Evolutionary conservation across 148 eudicot genomes (phyloP).

Genomic region (Limonium bicolor): DNA sequence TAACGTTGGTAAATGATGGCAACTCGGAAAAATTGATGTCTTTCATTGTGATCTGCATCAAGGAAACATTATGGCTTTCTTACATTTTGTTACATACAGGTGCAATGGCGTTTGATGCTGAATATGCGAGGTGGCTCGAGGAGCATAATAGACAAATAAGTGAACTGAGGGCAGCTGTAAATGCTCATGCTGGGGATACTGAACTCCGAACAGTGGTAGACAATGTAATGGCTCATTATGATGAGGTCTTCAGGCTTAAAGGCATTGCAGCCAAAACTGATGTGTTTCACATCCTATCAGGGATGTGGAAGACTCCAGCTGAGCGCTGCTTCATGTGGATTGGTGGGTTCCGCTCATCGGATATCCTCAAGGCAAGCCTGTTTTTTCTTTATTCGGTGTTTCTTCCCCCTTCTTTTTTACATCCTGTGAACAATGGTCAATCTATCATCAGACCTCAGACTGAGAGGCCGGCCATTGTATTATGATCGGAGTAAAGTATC

Average conservation of each 20-base stretch:
- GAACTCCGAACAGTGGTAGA: slow-evolving; percentile 70
- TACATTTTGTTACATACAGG: slow-evolving; percentile 20
- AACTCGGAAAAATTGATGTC: too few species aligned
- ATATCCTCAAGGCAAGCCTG: slow-evolving; percentile 61
- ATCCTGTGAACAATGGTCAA: too few species aligned
- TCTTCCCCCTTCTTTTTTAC: too few species aligned
- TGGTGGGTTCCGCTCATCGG: slow-evolving; percentile 94
- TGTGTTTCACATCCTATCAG: slow-evolving; percentile 84
- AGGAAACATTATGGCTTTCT: not conserved
- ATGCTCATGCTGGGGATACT: slow-evolving; percentile 73
- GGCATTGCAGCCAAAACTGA: slow-evolving; percentile 74
- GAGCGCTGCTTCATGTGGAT: slow-evolving; percentile 98
- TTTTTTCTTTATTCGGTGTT: not conserved
- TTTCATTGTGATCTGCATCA: not conserved
- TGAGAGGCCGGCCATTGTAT: too few species aligned
- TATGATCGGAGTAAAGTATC: too few species aligned
- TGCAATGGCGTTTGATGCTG: slow-evolving; percentile 85
- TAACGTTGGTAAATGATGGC: too few species aligned
- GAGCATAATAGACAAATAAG: slow-evolving; percentile 57
- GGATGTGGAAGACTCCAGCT: slow-evolving; percentile 98
- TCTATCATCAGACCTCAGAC: too few species aligned
- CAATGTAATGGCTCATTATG: slow-evolving; percentile 44
- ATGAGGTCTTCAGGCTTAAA: slow-evolving; percentile 73
- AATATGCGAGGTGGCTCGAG: slow-evolving; percentile 82
- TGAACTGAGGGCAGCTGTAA: slow-evolving; percentile 81